Conservation (phyloP, 371 early-diverging fungal species). For the Mortierella sp. region DNA sequence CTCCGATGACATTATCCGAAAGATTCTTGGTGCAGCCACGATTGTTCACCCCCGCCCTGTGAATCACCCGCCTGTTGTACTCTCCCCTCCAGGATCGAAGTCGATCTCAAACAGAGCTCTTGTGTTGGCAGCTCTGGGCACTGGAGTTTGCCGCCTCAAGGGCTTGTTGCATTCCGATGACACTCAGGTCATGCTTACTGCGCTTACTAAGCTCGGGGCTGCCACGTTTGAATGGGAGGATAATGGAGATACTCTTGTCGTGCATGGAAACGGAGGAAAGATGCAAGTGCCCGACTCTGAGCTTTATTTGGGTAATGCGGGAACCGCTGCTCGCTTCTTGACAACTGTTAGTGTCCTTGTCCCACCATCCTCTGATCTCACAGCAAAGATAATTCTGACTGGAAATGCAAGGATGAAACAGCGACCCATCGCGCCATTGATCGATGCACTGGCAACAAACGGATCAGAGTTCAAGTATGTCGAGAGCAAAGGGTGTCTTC, state of each 20-base stretch:
- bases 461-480: constrained; percentile 82
- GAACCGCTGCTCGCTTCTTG: constrained; percentile 97
- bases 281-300: constrained; percentile 82
- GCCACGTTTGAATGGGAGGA: constrained; percentile 93
- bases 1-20: constrained; percentile 83
- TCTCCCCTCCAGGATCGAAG: constrained; percentile 95
- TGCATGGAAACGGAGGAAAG: constrained; percentile 82
- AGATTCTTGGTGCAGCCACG: constrained; percentile 83
- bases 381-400: constrained; percentile 78
- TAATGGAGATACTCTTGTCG: constrained; percentile 89
- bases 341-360: constrained; percentile 89
- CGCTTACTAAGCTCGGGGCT: constrained; percentile 87
- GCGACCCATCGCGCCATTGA: constrained; percentile 92
- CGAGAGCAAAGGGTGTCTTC: constrained; percentile 88
- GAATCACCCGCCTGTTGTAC: constrained; percentile 63
- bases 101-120: constrained; percentile 97
- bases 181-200: constrained; percentile 96
- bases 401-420: constrained; percentile 98
- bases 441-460: constrained; percentile 85
- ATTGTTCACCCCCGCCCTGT: constrained; percentile 71
- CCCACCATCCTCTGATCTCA: constrained; percentile 48
- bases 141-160: constrained; percentile 84
- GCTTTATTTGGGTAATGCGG: constrained; percentile 97
- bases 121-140: constrained; percentile 90
- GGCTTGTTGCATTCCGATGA: constrained; percentile 97